Conservation (phyloP, 2,329 filamentous ascomycete genomes). For the Colletotrichum endophyticum region DNA sequence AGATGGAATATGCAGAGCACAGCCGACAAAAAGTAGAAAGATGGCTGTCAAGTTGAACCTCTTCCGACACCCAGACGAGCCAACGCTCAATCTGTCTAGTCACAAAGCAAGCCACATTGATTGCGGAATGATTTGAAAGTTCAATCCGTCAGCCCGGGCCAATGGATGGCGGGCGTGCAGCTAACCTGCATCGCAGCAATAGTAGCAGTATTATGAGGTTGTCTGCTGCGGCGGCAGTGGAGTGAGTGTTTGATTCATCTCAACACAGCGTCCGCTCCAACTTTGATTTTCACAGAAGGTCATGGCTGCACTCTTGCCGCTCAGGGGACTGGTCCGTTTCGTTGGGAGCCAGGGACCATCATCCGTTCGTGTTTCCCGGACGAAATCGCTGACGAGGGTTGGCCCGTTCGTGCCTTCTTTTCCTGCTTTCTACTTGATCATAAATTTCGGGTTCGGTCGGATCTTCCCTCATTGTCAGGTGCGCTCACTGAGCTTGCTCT, state of each 20-base stretch:
- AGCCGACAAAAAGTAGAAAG: background rate
- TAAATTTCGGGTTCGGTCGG: background rate
- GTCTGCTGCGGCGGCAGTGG: background rate
- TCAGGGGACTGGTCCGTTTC: background rate
- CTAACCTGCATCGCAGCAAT: background rate
- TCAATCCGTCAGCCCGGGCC: background rate
- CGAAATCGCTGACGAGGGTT: slow-evolving; percentile 1
- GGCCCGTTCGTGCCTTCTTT: background rate
- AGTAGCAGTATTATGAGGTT: background rate
- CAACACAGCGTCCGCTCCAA: background rate
- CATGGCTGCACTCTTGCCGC: background rate
- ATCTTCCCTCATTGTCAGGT: background rate
- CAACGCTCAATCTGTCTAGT: background rate
- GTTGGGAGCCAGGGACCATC: background rate
- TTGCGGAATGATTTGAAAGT: background rate
- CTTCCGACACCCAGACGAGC: background rate
- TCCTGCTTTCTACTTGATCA: background rate
- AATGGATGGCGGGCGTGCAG: background rate
- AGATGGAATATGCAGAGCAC: background rate
- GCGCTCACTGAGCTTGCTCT: background rate
- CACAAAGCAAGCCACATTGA: background rate
- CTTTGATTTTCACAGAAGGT: background rate
- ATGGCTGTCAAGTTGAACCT: background rate
- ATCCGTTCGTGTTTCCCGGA: background rate
- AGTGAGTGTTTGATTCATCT: background rate